Conservation (phyloP, 257 asterid genomes). For the Solanum clarkiae region DNA sequence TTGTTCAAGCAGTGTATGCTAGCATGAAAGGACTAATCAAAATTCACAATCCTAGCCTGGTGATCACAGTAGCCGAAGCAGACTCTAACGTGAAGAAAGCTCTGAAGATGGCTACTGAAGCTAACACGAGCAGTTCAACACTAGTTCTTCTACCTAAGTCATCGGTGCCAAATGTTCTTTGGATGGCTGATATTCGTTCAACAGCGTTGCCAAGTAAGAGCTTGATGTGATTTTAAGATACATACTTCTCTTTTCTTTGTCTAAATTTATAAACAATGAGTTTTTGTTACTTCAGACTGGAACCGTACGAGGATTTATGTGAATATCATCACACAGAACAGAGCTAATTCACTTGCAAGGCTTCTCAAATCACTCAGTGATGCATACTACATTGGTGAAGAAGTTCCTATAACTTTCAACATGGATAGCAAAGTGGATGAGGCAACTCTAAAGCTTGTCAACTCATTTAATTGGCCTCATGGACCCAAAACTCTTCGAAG, state of each 20-base stretch:
- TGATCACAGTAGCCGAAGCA: conserved; percentile 46
- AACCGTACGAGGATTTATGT: conserved; percentile 55
- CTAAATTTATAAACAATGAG: background rate
- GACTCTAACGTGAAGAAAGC: conserved; percentile 64
- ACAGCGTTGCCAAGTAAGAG: conserved; percentile 72
- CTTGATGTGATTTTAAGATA: background rate
- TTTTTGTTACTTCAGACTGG: conserved; percentile 61
- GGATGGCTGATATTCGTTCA: conserved; percentile 93
- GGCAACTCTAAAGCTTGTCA: conserved; percentile 49
- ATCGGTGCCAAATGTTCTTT: conserved; percentile 57
- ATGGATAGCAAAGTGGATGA: conserved; percentile 87
- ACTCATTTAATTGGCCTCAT: conserved; percentile 69
- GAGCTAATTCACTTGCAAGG: conserved; percentile 51
- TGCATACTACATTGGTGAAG: conserved; percentile 79
- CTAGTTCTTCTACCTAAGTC: conserved; percentile 56
- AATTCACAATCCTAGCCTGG: conserved; percentile 78
- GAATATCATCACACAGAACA: conserved; percentile 79
- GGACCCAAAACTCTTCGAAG: conserved; percentile 67
- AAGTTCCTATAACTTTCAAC: conserved; percentile 63
- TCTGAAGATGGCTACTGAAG: conserved; percentile 61
- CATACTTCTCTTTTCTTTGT: background rate
- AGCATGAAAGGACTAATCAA: conserved; percentile 81
- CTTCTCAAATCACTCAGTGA: conserved; percentile 63
- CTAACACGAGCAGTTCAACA: conserved; percentile 18
- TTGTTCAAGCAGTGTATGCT: conserved; percentile 65